Evolutionary conservation across 1,284 basidiomycete species (phyloP).

Genomic region (Singerocomus inundabilis): DNA sequence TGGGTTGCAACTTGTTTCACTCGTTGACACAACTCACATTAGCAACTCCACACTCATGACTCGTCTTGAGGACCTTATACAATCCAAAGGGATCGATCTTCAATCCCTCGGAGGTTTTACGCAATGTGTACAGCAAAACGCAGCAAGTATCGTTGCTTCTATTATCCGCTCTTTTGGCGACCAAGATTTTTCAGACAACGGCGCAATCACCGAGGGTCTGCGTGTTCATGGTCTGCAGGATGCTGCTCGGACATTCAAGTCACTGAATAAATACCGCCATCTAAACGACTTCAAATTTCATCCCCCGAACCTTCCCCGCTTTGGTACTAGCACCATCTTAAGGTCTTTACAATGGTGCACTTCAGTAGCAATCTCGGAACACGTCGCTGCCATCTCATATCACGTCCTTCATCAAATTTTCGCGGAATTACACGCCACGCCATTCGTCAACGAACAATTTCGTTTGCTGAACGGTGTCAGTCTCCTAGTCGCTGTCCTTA

Average conservation of each 20-base stretch:
- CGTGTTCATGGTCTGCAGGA: conserved; percentile 32
- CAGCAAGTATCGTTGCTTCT: conserved; percentile 55
- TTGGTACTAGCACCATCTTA: conserved; percentile 48
- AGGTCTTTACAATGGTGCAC: conserved; percentile 60
- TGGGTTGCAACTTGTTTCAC: conserved; percentile 56
- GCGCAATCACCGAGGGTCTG: conserved; percentile 50
- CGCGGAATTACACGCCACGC: conserved; percentile 60
- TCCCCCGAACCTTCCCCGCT: conserved; percentile 60
- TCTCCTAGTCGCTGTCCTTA: conserved; percentile 65
- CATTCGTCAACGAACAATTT: conserved; percentile 85
- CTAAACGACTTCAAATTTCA: conserved; percentile 51
- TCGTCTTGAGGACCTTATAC: conserved; percentile 41
- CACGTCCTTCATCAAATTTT: conserved; percentile 78
- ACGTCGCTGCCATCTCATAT: conserved; percentile 60
- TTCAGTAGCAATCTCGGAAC: conserved; percentile 36
- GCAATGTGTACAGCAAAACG: conserved; percentile 41
- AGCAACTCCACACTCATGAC: conserved; percentile 11
- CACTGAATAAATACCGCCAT: conserved; percentile 51
- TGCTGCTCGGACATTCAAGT: conserved; percentile 44
- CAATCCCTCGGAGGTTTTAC: conserved; percentile 37
- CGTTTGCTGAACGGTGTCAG: conserved; percentile 74
- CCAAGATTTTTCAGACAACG: conserved; percentile 48
- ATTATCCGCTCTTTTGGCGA: conserved; percentile 63
- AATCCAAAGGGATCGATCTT: conserved; percentile 33
- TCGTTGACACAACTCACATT: conserved; percentile 37